These are phyloP conservation scores for Herpetomonas samuelpessoai DNA, from an alignment of 208 protist species.

Conservation along the genomic window DNA sequence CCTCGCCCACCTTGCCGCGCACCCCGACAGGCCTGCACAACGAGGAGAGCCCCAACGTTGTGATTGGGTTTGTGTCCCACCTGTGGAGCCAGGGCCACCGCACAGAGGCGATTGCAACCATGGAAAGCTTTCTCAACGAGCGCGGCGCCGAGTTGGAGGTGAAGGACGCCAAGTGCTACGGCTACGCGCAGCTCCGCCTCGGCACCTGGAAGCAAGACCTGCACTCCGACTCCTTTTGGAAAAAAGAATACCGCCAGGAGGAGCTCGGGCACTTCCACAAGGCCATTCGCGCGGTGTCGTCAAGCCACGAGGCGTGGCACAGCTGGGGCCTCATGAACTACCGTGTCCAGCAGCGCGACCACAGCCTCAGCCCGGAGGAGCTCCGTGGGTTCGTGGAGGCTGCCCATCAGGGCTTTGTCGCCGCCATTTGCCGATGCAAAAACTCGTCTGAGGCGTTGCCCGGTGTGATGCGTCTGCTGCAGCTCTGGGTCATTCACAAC, in stretches of 20 bases:
- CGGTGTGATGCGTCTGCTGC: slow-evolving; percentile 98
- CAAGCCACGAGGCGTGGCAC: slow-evolving; percentile 96
- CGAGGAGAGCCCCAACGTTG: slow-evolving; percentile 34
- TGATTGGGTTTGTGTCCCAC: slow-evolving; percentile 77
- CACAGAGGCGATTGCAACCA: slow-evolving; percentile 56
- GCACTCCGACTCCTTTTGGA: slow-evolving; percentile 83
- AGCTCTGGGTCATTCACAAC: slow-evolving; percentile 97
- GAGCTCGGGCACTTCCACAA: slow-evolving; percentile 79
- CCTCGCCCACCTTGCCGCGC: slow-evolving; percentile 6
- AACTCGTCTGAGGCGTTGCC: slow-evolving; percentile 86
- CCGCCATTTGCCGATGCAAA: slow-evolving; percentile 90
- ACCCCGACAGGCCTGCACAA: slow-evolving; percentile 8
- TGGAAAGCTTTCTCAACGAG: slow-evolving; percentile 76
- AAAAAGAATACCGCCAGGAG: slow-evolving; percentile 59
- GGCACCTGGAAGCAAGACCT: slow-evolving; percentile 88
- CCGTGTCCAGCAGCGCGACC: slow-evolving; percentile 88
- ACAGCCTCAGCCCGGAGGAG: slow-evolving; percentile 59
- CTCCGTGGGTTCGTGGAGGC: slow-evolving; percentile 82
- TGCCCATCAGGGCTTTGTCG: slow-evolving; percentile 97
- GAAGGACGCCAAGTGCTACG: slow-evolving; percentile 58
- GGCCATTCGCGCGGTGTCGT: slow-evolving; percentile 75
- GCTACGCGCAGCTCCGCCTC: slow-evolving; percentile 72
- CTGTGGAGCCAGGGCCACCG: slow-evolving; percentile 83
- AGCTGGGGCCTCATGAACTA: slow-evolving; percentile 98
- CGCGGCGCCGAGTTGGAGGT: slow-evolving; percentile 54